Conservation (phyloP, 805 yeast genomes). For the Schwanniomyces occidentalis region DNA sequence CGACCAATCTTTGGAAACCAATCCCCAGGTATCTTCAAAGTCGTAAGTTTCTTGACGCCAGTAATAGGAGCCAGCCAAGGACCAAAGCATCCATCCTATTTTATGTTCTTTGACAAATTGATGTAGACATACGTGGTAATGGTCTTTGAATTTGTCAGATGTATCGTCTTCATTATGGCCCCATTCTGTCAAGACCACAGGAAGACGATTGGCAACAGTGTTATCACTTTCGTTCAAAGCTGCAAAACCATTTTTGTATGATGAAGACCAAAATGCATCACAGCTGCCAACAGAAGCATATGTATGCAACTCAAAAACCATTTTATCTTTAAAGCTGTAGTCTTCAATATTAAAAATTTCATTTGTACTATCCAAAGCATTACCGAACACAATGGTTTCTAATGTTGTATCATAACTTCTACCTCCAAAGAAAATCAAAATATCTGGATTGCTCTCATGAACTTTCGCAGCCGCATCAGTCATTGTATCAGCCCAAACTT, state of each 20-base stretch:
- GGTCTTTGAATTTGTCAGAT: background rate
- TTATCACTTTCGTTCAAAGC: slow-evolving; percentile 1
- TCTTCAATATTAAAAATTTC: background rate
- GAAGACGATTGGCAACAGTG: background rate
- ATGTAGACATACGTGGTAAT: background rate
- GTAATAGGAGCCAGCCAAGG: background rate
- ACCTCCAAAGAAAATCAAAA: background rate
- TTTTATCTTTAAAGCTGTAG: background rate
- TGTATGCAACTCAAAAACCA: slow-evolving; percentile 1
- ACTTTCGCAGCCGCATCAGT: background rate
- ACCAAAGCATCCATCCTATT: slow-evolving; percentile 1
- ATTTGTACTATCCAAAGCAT: background rate
- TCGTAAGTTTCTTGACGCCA: slow-evolving; percentile 1
- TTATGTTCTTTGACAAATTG: background rate
- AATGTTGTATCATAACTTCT: background rate
- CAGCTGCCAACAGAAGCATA: background rate
- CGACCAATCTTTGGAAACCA: background rate
- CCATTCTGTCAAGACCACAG: background rate
- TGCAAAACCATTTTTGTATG: background rate
- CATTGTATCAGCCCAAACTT: background rate
- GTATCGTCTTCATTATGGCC: background rate
- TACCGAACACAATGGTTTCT: background rate
- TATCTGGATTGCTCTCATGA: background rate
- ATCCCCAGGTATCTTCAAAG: slow-evolving; percentile 1
- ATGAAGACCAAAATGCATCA: background rate